Percentiles rank a stretch among this genome's conserved stretches.
Evolutionary conservation across 768 basidiomycete species (phyloP).

Genomic region (Polyporus arcularius): DNA sequence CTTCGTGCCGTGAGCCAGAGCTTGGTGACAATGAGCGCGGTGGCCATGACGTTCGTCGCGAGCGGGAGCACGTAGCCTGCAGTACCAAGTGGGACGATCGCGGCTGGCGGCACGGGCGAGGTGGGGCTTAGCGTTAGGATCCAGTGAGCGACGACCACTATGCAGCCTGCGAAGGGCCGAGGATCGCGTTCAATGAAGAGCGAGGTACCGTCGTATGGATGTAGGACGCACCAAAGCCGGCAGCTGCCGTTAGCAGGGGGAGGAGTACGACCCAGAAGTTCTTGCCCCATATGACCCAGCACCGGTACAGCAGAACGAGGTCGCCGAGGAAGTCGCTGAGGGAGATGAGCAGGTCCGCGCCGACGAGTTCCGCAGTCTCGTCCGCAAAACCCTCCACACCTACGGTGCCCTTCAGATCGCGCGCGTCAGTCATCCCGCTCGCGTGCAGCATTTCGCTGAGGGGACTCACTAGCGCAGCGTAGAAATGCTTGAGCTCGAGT

Average conservation of each 20-base stretch:
- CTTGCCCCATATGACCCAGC: conserved; percentile 42
- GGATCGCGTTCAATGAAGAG: conserved; percentile 1
- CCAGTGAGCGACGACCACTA: conserved; percentile 31
- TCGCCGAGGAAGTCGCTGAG: conserved; percentile 39
- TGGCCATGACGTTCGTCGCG: conserved; percentile 43
- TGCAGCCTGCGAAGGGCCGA: conserved; percentile 28
- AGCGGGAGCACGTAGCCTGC: conserved; percentile 41
- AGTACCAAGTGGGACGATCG: conserved; percentile 37
- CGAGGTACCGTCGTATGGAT: background rate
- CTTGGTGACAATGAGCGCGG: conserved; percentile 40
- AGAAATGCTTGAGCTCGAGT: conserved; percentile 40
- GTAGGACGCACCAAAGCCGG: conserved; percentile 35
- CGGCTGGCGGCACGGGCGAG: conserved; percentile 36
- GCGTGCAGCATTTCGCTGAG: background rate
- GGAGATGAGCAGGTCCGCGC: conserved; percentile 39
- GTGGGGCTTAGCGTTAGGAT: conserved; percentile 31
- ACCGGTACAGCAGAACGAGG: conserved; percentile 41
- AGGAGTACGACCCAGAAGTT: conserved; percentile 36
- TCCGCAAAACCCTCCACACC: conserved; percentile 32
- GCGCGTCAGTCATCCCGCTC: background rate
- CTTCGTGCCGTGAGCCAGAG: conserved; percentile 31
- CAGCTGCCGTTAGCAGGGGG: conserved; percentile 36
- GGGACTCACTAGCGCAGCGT: conserved; percentile 32
- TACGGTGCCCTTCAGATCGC: conserved; percentile 22
- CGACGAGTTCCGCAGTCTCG: conserved; percentile 34